Base-by-base conservation (phyloP, 2,329 filamentous ascomycete species). In the Epichloe glyceriae region DNA sequence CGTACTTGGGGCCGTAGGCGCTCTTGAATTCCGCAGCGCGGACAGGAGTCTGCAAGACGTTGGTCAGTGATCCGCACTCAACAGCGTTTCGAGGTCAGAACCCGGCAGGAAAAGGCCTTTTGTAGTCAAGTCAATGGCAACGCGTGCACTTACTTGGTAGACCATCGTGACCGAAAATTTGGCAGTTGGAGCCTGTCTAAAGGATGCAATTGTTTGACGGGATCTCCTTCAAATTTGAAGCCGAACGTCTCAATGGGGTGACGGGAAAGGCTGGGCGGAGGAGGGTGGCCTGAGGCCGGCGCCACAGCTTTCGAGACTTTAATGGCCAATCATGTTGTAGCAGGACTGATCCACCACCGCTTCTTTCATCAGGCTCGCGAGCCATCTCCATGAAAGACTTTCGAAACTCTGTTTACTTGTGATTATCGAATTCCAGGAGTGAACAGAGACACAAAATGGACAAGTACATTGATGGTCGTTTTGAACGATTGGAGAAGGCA, bases 1-100 rank as follows among this genome's bases (percentile, higher is more conserved):
- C 65, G 69, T 78, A 84, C 81, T 82, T 83, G 49, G 81, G 81
- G 64, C 79, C 80, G 65, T 79, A 82, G 58, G 74, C 70, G 70
- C 78, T 83, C 70, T 75, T 76, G 74, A 81, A 83, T 56, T 65
- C 59, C 55, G 67, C 61, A 63, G 67, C 66, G 67, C 67, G 70
- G 64, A 69, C 58, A 61, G 70, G 69, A 65, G 71, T 71, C 75
- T 79, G 59, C 52, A 41, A 34, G 50, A 52, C 54, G 56, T 54
- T 59, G 54, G 61, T 70, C 59, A 70, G 68, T 58, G 12, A 47
- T 17, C 1, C 17, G 5, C n/a, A n/a, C 33, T 41, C 39, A 33
- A 30, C 30, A 22, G 37, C 33, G 26, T 15, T 15, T 44, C 6
- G 10, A 30, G 5, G 38, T 22, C 20, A 20, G 10, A 35, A 11